Percentiles rank a stretch among this genome's conserved stretches.
phyloP scores from a whole-genome alignment of 1,284 basidiomycete genomes.

The Coniferiporia weirii region DNA sequence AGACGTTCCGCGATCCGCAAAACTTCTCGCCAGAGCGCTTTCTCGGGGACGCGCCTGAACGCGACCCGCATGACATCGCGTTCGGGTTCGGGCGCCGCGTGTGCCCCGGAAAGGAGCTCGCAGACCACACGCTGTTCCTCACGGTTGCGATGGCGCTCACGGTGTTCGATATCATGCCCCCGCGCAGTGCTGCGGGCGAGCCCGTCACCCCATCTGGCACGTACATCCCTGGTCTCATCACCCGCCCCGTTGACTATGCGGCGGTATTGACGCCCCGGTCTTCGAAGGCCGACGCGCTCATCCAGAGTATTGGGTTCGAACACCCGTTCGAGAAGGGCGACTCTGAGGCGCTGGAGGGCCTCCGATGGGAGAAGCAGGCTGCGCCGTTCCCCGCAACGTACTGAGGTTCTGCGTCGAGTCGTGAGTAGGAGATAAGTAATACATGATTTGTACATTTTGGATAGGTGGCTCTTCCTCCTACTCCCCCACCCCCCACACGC shows the following conservation, averaged over 20 bases:
- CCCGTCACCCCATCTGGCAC: conserved; percentile 7
- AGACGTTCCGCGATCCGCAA: conserved; percentile 19
- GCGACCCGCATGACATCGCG: conserved; percentile 8
- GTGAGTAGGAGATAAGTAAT: background rate
- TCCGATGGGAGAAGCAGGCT: conserved; percentile 8
- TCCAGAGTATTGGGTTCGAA: conserved; percentile 10
- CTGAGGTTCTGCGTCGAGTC: background rate
- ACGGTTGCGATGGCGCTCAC: conserved; percentile 18
- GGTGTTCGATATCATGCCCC: conserved; percentile 15
- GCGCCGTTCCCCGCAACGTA: conserved; percentile 11
- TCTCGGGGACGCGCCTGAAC: conserved; percentile 13
- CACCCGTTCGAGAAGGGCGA: conserved; percentile 15
- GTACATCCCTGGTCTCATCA: conserved; percentile 14
- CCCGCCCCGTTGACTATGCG: conserved; percentile 16
- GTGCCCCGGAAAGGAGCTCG: conserved; percentile 20
- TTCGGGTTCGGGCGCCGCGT: conserved; percentile 21
- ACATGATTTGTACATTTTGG: too few species aligned
- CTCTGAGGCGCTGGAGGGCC: conserved; percentile 7
- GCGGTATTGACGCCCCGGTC: conserved; percentile 14
- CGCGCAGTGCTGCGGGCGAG: conserved; percentile 12
- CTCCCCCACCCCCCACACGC: too few species aligned
- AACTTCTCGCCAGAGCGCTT: conserved; percentile 22
- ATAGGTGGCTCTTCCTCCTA: too few species aligned
- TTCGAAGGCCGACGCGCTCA: conserved; percentile 11
- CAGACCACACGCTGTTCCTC: conserved; percentile 19